phyloP scores from a whole-genome alignment of 192 early-diverging fungal species.

The Rhizophagus clarus region DNA sequence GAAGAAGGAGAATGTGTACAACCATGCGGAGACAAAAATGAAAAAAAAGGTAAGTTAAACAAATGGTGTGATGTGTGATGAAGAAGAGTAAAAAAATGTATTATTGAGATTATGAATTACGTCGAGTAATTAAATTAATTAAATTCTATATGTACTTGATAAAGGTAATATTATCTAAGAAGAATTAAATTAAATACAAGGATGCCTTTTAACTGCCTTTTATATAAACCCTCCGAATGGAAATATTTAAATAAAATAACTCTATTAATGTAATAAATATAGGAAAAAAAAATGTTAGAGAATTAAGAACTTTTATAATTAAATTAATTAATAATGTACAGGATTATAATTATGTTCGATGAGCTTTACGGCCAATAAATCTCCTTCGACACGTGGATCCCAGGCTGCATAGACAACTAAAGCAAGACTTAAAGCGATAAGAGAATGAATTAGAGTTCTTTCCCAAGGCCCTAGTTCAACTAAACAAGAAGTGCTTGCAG shows the following conservation, averaged over 20 bases:
- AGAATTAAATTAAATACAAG: neutral
- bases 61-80: too few species aligned
- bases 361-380: neutral
- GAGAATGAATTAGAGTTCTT: neutral
- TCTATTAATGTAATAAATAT: neutral
- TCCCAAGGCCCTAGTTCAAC: neutral
- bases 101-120: too few species aligned
- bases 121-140: neutral
- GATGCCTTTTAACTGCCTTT: neutral
- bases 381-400: neutral
- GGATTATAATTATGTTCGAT: constrained; percentile 1
- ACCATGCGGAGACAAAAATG: too few species aligned
- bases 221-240: neutral
- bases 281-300: neutral
- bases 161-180: neutral
- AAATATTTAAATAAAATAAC: neutral
- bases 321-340: constrained; percentile 1
- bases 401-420: neutral
- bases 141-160: too few species aligned
- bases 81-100: too few species aligned
- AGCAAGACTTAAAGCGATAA: constrained; percentile 6
- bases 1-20: too few species aligned
- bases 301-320: neutral
- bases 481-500: neutral
- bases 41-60: too few species aligned